phyloP scores from a whole-genome alignment of 148 eudicot genomes.

The Chenopodium formosanum region DNA sequence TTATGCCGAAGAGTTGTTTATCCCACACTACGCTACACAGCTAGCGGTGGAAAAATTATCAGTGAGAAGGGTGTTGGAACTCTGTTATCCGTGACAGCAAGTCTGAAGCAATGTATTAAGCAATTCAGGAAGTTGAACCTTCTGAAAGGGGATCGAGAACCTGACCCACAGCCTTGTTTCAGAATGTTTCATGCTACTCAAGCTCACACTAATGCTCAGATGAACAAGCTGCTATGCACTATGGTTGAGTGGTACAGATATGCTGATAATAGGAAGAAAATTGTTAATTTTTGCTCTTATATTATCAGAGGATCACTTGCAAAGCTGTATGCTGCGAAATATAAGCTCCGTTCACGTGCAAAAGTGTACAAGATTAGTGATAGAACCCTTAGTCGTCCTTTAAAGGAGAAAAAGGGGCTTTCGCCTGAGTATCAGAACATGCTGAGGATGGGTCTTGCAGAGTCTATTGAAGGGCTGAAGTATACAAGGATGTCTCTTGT shows the following conservation, averaged over 20 bases:
- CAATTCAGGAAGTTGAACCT: conserved; percentile 71
- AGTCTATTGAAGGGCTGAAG: conserved; percentile 85
- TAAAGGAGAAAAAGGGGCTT: conserved; percentile 25
- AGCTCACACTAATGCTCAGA: conserved; percentile 86
- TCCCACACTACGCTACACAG: conserved; percentile 90
- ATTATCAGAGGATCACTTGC: conserved; percentile 51
- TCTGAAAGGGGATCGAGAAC: conserved; percentile 92
- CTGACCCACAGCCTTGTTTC: conserved; percentile 96
- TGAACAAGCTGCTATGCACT: conserved; percentile 84
- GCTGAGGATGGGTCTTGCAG: conserved; percentile 77
- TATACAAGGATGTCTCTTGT: conserved; percentile 91
- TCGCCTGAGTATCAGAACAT: conserved; percentile 90
- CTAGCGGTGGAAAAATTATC: conserved; percentile 92
- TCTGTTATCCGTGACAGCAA: conserved; percentile 85
- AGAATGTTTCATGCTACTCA: conserved; percentile 95
- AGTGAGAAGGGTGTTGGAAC: conserved; percentile 98
- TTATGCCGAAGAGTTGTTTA: conserved; percentile 83
- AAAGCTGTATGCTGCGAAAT: conserved; percentile 96
- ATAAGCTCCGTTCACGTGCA: conserved; percentile 91
- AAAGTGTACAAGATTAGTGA: conserved; percentile 90
- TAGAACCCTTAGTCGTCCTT: conserved; percentile 77
- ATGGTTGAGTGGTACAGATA: conserved; percentile 52
- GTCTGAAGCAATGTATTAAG: conserved; percentile 87
- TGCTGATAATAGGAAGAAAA: conserved; percentile 74
- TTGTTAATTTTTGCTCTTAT: conserved; percentile 77